Percentiles rank a stretch among this genome's conserved stretches.
These are phyloP conservation scores for Puccinia triticina DNA, from an alignment of 1,284 basidiomycete species.

Conservation along the genomic window DNA sequence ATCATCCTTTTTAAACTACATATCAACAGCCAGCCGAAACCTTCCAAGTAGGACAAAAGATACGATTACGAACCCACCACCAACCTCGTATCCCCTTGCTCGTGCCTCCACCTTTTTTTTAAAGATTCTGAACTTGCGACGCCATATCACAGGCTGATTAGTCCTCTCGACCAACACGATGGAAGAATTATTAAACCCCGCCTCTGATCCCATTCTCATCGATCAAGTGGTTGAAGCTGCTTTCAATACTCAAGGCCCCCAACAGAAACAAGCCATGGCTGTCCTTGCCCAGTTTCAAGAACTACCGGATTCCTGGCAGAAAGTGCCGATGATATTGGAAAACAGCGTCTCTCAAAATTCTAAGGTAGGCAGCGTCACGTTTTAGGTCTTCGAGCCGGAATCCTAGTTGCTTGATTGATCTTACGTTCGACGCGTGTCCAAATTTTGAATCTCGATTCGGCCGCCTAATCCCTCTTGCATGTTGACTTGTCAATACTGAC, in stretches of 20 bases:
- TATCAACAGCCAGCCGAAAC: not conserved
- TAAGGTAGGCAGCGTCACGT: slow-evolving; percentile 68
- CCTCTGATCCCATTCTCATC: slow-evolving; percentile 72
- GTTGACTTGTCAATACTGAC: slow-evolving; percentile 13
- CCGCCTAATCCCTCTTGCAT: not conserved
- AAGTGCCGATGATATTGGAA: slow-evolving; percentile 92
- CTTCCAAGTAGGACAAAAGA: not conserved
- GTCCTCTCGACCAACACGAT: slow-evolving; percentile 17
- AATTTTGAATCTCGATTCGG: not conserved
- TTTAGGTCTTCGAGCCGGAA: not conserved
- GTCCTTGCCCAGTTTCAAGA: slow-evolving; percentile 93
- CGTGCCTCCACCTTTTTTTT: not conserved
- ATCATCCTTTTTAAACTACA: not conserved
- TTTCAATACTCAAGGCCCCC: slow-evolving; percentile 76
- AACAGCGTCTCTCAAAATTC: slow-evolving; percentile 81
- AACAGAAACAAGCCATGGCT: slow-evolving; percentile 59
- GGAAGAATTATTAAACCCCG: slow-evolving; percentile 52
- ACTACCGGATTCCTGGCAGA: slow-evolving; percentile 95
- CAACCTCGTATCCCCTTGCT: not conserved
- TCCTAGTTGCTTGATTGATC: not conserved
- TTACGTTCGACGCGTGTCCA: not conserved
- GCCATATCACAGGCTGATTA: not conserved
- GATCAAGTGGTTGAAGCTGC: slow-evolving; percentile 78
- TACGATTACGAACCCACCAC: not conserved
- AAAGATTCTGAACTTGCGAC: not conserved